Percentiles rank a stretch among this genome's conserved stretches.
Evolutionary conservation across 2,329 filamentous ascomycete genomes (phyloP).

Genomic region (Sporothrix pseudoabietina): DNA sequence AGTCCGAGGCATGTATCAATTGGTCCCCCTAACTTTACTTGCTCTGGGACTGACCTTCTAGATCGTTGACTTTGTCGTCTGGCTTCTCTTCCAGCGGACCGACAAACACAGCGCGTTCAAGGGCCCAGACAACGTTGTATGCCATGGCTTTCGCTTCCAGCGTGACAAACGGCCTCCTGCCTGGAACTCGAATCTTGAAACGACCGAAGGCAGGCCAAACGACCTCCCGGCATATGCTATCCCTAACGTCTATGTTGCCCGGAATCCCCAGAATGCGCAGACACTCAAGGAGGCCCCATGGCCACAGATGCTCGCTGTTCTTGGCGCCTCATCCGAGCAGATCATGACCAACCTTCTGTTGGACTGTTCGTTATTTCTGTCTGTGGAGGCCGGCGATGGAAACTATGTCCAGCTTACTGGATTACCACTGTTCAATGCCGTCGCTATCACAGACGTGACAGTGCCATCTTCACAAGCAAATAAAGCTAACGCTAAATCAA

Average conservation of each 20-base stretch:
- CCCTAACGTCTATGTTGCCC: constrained; percentile 64
- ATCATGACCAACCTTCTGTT: constrained; percentile 78
- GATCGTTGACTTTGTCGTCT: constrained; percentile 78
- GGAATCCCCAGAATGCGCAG: constrained; percentile 70
- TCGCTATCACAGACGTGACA: no score
- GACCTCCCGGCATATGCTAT: constrained; percentile 45
- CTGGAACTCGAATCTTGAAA: neutral
- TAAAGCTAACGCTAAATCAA: neutral
- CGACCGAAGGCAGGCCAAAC: neutral
- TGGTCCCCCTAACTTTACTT: neutral
- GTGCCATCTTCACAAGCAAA: neutral
- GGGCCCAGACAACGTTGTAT: constrained; percentile 56
- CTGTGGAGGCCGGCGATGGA: constrained; percentile 59
- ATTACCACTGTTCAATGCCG: constrained; percentile 41
- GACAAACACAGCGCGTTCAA: constrained; percentile 40
- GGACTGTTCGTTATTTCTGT: constrained; percentile 74
- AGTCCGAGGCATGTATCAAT: constrained; percentile 56
- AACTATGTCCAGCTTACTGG: constrained; percentile 82
- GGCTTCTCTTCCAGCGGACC: constrained; percentile 69
- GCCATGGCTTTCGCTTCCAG: constrained; percentile 81
- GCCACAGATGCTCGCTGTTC: constrained; percentile 70
- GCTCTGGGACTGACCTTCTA: constrained; percentile 41
- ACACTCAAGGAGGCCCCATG: constrained; percentile 71
- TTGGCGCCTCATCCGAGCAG: constrained; percentile 73
- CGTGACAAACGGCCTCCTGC: constrained; percentile 42